Percentiles rank a stretch among this genome's conserved stretches.
Conservation (phyloP, 768 basidiomycete species). For the Lactarius sp. region DNA sequence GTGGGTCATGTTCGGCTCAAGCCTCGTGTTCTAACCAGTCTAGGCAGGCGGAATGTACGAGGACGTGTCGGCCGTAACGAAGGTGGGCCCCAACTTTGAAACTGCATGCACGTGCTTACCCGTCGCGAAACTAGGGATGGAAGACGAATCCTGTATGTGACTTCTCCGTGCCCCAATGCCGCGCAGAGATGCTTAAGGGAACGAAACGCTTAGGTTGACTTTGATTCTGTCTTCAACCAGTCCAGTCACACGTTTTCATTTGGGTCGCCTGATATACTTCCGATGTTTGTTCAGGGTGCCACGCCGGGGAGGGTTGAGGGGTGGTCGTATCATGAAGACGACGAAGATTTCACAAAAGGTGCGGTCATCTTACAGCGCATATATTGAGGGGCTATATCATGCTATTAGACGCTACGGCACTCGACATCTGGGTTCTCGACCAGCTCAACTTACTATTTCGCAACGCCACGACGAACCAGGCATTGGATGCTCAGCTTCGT, state of each 20-base stretch:
- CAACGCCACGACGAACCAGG: constrained; percentile 54
- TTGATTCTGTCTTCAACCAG: constrained; percentile 86
- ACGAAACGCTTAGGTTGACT: constrained; percentile 46
- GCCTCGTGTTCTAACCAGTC: background rate
- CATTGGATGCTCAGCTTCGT: constrained; percentile 48
- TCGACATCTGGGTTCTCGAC: constrained; percentile 78
- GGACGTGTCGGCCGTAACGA: constrained; percentile 83
- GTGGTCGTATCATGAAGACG: constrained; percentile 72
- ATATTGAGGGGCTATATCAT: background rate
- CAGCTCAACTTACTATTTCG: constrained; percentile 54
- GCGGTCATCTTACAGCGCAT: background rate
- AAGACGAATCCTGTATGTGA: constrained; percentile 68
- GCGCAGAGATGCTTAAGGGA: constrained; percentile 1
- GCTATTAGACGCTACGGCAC: constrained; percentile 58
- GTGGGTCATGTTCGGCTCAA: constrained; percentile 33
- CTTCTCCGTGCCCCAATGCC: background rate
- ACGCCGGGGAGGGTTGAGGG: constrained; percentile 61
- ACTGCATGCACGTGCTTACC: constrained; percentile 11
- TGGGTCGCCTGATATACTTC: constrained; percentile 83
- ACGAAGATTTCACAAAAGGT: constrained; percentile 88
- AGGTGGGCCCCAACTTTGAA: constrained; percentile 39
- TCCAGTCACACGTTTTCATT: constrained; percentile 76
- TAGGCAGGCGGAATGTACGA: constrained; percentile 77
- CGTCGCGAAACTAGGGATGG: constrained; percentile 55
- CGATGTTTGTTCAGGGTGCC: constrained; percentile 81